Percentiles rank a stretch among this genome's conserved stretches.
Conservation (phyloP, 306 rosid genomes). For the Cucurbita ficifolia region DNA sequence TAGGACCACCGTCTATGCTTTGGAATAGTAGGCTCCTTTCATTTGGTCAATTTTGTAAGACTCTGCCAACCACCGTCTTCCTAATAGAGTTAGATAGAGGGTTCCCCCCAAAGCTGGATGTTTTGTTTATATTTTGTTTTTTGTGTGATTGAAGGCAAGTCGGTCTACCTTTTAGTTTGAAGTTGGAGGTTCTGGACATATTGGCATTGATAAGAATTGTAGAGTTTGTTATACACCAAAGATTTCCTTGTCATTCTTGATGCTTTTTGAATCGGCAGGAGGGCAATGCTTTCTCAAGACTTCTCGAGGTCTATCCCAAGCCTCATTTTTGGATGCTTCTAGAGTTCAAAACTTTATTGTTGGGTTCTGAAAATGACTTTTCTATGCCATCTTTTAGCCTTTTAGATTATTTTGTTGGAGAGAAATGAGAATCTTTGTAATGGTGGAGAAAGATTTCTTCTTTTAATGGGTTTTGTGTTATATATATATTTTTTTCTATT, state of each 20-base stretch:
- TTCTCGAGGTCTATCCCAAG: neutral
- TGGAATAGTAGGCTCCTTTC: neutral
- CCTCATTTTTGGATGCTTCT: neutral
- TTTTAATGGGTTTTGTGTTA: neutral
- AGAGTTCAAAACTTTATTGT: neutral
- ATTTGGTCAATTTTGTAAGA: neutral
- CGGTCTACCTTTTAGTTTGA: neutral
- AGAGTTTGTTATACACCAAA: neutral
- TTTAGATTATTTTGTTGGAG: neutral
- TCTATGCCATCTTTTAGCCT: neutral
- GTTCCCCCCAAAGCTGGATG: neutral
- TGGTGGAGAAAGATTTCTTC: neutral
- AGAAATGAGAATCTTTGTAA: neutral
- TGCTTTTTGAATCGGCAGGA: neutral
- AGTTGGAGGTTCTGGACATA: neutral
- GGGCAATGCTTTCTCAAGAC: neutral
- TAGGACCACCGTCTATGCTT: neutral
- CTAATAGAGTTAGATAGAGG: neutral
- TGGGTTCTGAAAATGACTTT: neutral
- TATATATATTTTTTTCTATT: neutral
- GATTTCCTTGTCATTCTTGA: neutral
- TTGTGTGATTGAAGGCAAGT: neutral
- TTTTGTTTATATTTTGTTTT: neutral
- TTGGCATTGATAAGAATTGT: neutral
- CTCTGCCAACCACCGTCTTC: neutral